Conservation (phyloP, 441 rosid species). For the Hura crepitans region DNA sequence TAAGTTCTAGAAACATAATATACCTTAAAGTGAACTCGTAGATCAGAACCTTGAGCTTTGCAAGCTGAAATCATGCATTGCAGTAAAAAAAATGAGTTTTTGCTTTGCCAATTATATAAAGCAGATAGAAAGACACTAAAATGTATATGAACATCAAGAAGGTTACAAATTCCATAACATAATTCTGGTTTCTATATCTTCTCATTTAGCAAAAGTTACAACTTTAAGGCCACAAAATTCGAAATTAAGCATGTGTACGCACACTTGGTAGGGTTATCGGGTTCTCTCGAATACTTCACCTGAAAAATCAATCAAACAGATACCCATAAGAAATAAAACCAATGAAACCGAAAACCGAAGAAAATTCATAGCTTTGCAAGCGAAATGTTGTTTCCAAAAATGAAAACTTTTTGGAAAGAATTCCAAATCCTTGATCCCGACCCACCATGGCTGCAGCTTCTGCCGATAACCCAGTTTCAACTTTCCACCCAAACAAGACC, state of each 20-base stretch:
- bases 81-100: constrained; percentile 4
- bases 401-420: no score
- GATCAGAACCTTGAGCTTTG: constrained; percentile 69
- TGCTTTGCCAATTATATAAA: neutral
- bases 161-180: neutral
- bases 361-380: neutral
- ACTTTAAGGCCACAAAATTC: neutral
- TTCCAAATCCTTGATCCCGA: neutral
- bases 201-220: neutral
- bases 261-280: constrained; percentile 70
- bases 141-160: neutral
- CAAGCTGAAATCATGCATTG: constrained; percentile 42
- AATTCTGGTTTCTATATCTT: neutral
- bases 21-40: constrained; percentile 73
- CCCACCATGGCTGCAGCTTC: constrained; percentile 35
- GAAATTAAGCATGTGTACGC: constrained; percentile 2
- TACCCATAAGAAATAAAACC: neutral
- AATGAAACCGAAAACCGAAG: neutral
- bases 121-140: neutral
- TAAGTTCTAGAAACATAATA: constrained; percentile 10
- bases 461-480: neutral
- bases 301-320: constrained; percentile 28
- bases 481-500: no score
- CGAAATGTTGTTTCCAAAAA: neutral
- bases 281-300: constrained; percentile 76